A percentile compares a stretch with the other conserved stretches of the same genome.
phyloP scores from a whole-genome alignment of 257 asterid genomes.

The Nicotiana tabacum region DNA sequence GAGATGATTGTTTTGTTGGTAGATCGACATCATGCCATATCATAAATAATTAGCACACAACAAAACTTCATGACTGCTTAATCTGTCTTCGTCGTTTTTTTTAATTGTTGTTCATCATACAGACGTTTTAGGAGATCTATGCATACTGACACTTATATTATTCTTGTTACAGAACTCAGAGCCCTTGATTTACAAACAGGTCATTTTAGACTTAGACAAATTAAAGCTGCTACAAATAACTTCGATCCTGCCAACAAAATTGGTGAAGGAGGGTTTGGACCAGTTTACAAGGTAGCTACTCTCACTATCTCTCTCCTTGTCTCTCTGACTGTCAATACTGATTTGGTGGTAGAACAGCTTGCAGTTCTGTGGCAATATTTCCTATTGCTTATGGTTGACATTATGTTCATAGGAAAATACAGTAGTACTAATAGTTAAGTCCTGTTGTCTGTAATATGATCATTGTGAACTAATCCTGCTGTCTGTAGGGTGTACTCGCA shows the following conservation, averaged over 20 bases:
- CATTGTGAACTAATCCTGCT: slow-evolving; percentile 1
- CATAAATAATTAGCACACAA: not conserved
- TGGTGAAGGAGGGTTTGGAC: slow-evolving; percentile 50
- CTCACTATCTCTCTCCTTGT: not conserved
- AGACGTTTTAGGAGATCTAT: not conserved
- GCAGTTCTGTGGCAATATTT: not conserved
- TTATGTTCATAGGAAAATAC: not conserved
- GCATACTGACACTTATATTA: not conserved
- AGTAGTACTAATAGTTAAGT: not conserved
- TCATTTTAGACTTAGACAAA: slow-evolving; percentile 36
- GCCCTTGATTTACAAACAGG: slow-evolving; percentile 41
- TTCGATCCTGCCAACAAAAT: slow-evolving; percentile 37
- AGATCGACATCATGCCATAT: not conserved
- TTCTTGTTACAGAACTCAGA: slow-evolving; percentile 31
- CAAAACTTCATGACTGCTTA: not conserved
- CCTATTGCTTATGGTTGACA: not conserved
- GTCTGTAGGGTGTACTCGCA: slow-evolving; percentile 27
- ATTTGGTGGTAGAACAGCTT: not conserved
- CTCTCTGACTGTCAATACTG: not conserved
- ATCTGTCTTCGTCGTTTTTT: not conserved
- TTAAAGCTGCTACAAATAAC: slow-evolving; percentile 38
- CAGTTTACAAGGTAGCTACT: slow-evolving; percentile 37
- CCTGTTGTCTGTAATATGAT: not conserved
- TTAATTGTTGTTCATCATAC: not conserved
- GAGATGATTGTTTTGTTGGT: slow-evolving; percentile 9